Evolutionary conservation across 2,329 filamentous ascomycete genomes (phyloP).

Genomic region (Esteya vermicola): DNA sequence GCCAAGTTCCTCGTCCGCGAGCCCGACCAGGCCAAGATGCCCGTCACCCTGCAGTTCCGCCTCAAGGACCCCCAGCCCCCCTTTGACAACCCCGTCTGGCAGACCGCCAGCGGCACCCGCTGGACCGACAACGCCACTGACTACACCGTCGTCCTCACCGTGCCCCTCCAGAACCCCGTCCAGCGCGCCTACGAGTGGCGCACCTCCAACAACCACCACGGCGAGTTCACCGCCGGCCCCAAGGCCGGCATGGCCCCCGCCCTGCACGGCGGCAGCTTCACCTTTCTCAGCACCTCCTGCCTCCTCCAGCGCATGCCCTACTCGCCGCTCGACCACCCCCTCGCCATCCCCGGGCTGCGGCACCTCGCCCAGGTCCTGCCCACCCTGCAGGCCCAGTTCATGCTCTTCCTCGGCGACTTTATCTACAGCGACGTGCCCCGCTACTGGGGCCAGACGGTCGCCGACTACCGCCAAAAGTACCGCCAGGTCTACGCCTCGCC

Average conservation of each 20-base stretch:
- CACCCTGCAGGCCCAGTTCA: conserved; percentile 58
- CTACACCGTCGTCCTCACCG: conserved; percentile 57
- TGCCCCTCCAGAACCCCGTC: conserved; percentile 49
- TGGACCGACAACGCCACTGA: conserved; percentile 65
- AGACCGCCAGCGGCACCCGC: conserved; percentile 47
- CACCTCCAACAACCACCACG: conserved; percentile 75
- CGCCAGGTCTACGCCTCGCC: conserved; percentile 91
- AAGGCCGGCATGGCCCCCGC: conserved; percentile 48
- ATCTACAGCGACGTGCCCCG: conserved; percentile 84
- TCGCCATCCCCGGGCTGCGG: conserved; percentile 68
- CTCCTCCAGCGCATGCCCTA: conserved; percentile 89
- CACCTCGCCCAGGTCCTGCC: conserved; percentile 62
- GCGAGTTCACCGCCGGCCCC: conserved; percentile 68
- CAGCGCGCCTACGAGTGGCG: conserved; percentile 71
- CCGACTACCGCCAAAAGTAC: conserved; percentile 82
- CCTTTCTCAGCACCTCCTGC: conserved; percentile 85
- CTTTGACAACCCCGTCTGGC: conserved; percentile 49
- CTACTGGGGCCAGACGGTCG: conserved; percentile 54
- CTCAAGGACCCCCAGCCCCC: conserved; percentile 35
- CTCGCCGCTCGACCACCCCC: conserved; percentile 64
- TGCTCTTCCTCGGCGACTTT: conserved; percentile 76
- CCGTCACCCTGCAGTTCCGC: conserved; percentile 56
- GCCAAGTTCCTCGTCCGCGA: conserved; percentile 78
- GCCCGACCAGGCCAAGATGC: conserved; percentile 60
- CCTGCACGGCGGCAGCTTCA: conserved; percentile 56